These are phyloP conservation scores for Neospermospora avenae DNA, from an alignment of 2,329 filamentous ascomycete genomes.

Conservation along the genomic window DNA sequence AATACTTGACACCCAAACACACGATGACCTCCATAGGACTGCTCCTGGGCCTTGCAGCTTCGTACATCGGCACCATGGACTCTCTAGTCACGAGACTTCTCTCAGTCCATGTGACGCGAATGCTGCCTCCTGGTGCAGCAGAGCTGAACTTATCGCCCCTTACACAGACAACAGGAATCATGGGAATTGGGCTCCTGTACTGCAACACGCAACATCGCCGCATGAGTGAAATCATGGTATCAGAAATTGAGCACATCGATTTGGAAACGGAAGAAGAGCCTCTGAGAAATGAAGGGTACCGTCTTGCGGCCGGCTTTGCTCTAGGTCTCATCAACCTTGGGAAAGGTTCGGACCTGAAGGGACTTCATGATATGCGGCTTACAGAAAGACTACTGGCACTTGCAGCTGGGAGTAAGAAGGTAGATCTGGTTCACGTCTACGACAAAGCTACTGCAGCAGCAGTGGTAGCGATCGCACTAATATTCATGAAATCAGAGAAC, in stretches of 20 bases:
- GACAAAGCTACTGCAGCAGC: slow-evolving; percentile 94
- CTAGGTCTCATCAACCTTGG: slow-evolving; percentile 93
- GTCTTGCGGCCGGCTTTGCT: slow-evolving; percentile 88
- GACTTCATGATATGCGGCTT: slow-evolving; percentile 89
- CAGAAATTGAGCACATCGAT: slow-evolving; percentile 87
- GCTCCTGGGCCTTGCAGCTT: slow-evolving; percentile 87
- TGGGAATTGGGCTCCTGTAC: slow-evolving; percentile 94
- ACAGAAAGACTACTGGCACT: slow-evolving; percentile 83
- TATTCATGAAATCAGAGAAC: slow-evolving; percentile 97
- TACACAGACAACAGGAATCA: slow-evolving; percentile 92
- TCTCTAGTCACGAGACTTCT: slow-evolving; percentile 87
- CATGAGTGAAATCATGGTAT: slow-evolving; percentile 99
- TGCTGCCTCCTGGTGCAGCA: slow-evolving; percentile 87
- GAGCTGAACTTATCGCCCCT: slow-evolving; percentile 90
- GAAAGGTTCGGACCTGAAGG: slow-evolving; percentile 82
- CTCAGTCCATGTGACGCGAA: slow-evolving; percentile 92
- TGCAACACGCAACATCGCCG: slow-evolving; percentile 93
- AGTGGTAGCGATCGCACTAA: slow-evolving; percentile 82
- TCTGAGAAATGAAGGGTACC: slow-evolving; percentile 91
- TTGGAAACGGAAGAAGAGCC: slow-evolving; percentile 78
- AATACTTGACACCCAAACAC: slow-evolving; percentile 98
- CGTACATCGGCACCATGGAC: slow-evolving; percentile 96
- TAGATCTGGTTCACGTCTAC: slow-evolving; percentile 86
- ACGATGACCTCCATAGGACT: slow-evolving; percentile 98
- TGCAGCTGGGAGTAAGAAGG: slow-evolving; percentile 84